Evolutionary conservation across 495 filamentous ascomycete genomes (phyloP).

Genomic region (Terfezia boudieri): DNA sequence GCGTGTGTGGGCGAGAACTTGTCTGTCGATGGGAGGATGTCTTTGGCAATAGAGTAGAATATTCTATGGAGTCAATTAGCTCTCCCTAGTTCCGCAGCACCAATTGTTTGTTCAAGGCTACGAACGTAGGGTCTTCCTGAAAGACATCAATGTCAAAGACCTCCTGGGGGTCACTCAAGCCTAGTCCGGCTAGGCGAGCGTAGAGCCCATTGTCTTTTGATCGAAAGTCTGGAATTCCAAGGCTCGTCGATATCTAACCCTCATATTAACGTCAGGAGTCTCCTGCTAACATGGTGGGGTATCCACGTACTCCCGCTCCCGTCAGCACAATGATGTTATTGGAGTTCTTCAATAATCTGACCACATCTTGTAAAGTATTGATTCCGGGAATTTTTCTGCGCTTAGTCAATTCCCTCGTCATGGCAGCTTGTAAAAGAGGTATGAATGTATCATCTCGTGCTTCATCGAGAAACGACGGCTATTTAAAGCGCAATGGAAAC

Average conservation of each 20-base stretch:
- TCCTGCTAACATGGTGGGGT: background rate
- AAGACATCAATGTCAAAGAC: constrained; percentile 84
- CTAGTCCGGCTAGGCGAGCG: constrained; percentile 48
- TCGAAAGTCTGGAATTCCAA: constrained; percentile 78
- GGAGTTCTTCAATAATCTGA: constrained; percentile 44
- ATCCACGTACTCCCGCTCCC: constrained; percentile 48
- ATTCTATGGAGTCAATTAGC: constrained; percentile 22
- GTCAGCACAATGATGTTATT: constrained; percentile 84
- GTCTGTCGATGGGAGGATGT: constrained; percentile 57
- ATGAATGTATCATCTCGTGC: constrained; percentile 43
- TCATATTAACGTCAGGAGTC: background rate
- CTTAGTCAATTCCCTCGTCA: constrained; percentile 63
- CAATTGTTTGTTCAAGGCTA: constrained; percentile 1
- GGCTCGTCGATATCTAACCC: constrained; percentile 53
- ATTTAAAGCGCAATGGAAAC: constrained; percentile 1
- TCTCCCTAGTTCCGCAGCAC: background rate
- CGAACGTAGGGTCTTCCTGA: constrained; percentile 45
- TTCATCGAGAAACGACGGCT: constrained; percentile 51
- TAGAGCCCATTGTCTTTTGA: constrained; percentile 74
- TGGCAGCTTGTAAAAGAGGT: constrained; percentile 45
- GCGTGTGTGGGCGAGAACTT: constrained; percentile 77
- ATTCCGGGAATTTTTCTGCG: constrained; percentile 58
- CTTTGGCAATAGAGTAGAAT: constrained; percentile 80
- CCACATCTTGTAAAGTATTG: constrained; percentile 77
- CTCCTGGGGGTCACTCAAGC: constrained; percentile 70